These are phyloP conservation scores for Magnaporthiopsis incrustans DNA, from an alignment of 2,329 filamentous ascomycete genomes.

Conservation along the genomic window DNA sequence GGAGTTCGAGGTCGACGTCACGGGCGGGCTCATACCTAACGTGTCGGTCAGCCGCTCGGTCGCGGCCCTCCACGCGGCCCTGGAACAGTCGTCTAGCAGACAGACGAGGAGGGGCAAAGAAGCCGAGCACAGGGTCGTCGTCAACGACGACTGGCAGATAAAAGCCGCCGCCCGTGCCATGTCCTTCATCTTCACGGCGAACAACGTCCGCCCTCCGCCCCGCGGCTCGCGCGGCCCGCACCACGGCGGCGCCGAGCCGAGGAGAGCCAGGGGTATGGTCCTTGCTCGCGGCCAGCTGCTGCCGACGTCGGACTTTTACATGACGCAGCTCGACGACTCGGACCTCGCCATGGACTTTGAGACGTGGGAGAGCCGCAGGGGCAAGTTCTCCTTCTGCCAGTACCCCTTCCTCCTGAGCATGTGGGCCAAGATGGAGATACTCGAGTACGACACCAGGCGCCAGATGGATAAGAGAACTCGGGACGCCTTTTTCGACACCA, in stretches of 20 bases:
- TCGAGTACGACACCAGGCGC: constrained; percentile 78
- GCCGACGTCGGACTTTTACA: constrained; percentile 80
- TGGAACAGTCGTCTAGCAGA: constrained; percentile 37
- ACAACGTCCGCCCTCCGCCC: constrained; percentile 44
- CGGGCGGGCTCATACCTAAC: constrained; percentile 62
- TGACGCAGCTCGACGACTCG: constrained; percentile 76
- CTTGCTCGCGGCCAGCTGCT: constrained; percentile 57
- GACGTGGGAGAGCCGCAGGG: constrained; percentile 68
- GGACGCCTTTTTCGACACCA: constrained; percentile 85
- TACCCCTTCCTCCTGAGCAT: constrained; percentile 90
- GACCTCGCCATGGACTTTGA: constrained; percentile 83
- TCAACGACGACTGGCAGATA: constrained; percentile 84
- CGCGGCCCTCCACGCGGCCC: constrained; percentile 69
- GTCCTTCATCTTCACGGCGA: constrained; percentile 74
- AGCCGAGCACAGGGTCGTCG: constrained; percentile 49
- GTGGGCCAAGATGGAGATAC: constrained; percentile 82
- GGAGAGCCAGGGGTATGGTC: constrained; percentile 32
- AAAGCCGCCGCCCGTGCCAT: constrained; percentile 73
- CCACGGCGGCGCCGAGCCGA: not conserved
- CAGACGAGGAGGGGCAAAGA: constrained; percentile 43
- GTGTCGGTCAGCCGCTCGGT: constrained; percentile 59
- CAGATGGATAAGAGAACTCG: constrained; percentile 86
- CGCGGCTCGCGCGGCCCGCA: constrained; percentile 13
- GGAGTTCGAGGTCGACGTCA: constrained; percentile 51
- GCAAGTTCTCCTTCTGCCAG: constrained; percentile 81